A percentile compares a stretch with the other conserved stretches of the same genome.
Evolutionary conservation across 306 rosid genomes (phyloP).

Genomic region (Quercus ilex): DNA sequence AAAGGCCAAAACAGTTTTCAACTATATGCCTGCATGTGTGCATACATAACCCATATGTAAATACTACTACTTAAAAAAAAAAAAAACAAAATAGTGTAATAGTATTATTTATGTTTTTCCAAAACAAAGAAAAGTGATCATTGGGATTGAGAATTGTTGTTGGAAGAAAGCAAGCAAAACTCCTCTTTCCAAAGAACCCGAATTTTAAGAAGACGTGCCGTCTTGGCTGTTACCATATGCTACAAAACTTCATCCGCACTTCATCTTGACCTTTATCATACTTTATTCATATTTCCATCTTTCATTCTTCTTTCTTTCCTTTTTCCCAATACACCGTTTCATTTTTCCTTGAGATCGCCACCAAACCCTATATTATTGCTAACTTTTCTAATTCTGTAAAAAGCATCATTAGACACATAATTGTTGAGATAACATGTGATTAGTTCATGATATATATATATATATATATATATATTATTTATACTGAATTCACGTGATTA

Average conservation of each 20-base stretch:
- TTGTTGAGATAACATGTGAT: too few species aligned
- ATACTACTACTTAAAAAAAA: too few species aligned
- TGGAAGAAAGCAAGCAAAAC: conserved; percentile 41
- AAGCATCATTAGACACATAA: background rate
- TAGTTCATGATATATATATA: too few species aligned
- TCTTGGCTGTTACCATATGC: conserved; percentile 52
- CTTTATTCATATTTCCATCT: conserved; percentile 12
- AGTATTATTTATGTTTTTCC: background rate
- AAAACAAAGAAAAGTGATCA: conserved; percentile 12
- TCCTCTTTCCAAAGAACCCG: conserved; percentile 44
- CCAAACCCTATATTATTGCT: background rate
- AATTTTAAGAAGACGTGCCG: conserved; percentile 78
- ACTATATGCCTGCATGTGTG: too few species aligned
- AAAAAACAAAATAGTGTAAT: background rate
- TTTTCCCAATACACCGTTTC: conserved; percentile 31
- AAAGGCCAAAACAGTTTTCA: too few species aligned
- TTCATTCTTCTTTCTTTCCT: conserved; percentile 15
- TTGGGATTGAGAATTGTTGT: conserved; percentile 41
- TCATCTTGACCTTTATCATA: conserved; percentile 28
- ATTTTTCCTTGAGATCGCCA: conserved; percentile 25
- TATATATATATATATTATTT: too few species aligned
- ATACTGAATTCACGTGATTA: too few species aligned
- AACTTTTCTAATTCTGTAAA: background rate
- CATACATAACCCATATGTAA: too few species aligned
- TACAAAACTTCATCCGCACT: conserved; percentile 53